Conservation (phyloP, 345 rosid genomes). For the Lepidium aucheri region DNA sequence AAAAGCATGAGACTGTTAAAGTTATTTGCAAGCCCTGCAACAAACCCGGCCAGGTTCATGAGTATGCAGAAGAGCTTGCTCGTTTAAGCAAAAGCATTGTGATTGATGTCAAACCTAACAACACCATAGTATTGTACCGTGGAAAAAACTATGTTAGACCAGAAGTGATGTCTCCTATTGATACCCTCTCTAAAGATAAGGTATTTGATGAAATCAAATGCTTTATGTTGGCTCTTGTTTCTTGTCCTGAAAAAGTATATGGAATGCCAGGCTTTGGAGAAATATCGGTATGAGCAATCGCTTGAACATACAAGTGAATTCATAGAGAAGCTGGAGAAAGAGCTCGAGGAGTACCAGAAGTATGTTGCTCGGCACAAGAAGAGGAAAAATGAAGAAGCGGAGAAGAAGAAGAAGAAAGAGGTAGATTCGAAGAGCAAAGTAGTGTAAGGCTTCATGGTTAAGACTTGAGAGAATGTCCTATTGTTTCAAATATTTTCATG, state of each 20-base stretch:
- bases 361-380: slow-evolving; percentile 51
- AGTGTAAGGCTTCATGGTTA: not conserved
- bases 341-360: slow-evolving; percentile 64
- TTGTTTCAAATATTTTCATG: not conserved
- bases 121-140: slow-evolving; percentile 62
- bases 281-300: slow-evolving; percentile 69
- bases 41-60: slow-evolving; percentile 70
- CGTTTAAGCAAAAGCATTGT: slow-evolving; percentile 77
- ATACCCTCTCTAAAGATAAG: slow-evolving; percentile 76
- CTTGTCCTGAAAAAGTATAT: not conserved
- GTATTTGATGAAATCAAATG: slow-evolving; percentile 22
- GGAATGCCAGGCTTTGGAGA: slow-evolving; percentile 66
- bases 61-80: slow-evolving; percentile 77
- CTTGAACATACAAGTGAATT: slow-evolving; percentile 91
- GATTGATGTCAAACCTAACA: slow-evolving; percentile 71
- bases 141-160: slow-evolving; percentile 92
- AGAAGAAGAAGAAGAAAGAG: not conserved
- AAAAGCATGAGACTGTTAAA: slow-evolving; percentile 90
- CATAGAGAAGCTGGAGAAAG: slow-evolving; percentile 85
- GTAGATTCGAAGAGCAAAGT: not conserved
- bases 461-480: not conserved
- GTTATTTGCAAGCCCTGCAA: slow-evolving; percentile 83
- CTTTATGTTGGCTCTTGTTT: not conserved
- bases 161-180: slow-evolving; percentile 59
- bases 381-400: slow-evolving; percentile 27